Conservation (phyloP, 192 early-diverging fungal genomes). For the Coemansia biformis region DNA sequence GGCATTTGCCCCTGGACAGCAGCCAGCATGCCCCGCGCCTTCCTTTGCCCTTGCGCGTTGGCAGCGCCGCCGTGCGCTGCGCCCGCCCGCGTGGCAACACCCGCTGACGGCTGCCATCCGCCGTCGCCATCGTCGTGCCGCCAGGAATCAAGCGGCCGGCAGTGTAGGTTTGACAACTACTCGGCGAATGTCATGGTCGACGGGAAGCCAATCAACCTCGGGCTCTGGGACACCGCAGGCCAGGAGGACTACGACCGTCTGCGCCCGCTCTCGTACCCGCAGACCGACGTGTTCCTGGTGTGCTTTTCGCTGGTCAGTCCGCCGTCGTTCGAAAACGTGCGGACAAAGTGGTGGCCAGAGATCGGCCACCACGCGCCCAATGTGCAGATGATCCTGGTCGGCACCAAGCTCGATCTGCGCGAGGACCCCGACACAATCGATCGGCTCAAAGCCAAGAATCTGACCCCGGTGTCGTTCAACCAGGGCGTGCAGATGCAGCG, state of each 20-base stretch:
- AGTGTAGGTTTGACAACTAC: slow-evolving; percentile 92
- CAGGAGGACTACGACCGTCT: slow-evolving; percentile 99
- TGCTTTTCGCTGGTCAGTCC: slow-evolving; percentile 97
- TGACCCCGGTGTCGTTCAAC: slow-evolving; percentile 80
- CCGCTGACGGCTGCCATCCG: too few relatives aligned
- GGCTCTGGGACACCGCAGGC: slow-evolving; percentile 98
- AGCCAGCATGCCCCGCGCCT: too few relatives aligned
- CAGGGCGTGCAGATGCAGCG: slow-evolving; percentile 86
- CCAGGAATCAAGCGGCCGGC: too few relatives aligned
- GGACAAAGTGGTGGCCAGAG: slow-evolving; percentile 97
- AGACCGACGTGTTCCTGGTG: slow-evolving; percentile 97
- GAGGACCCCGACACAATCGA: slow-evolving; percentile 89
- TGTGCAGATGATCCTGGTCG: slow-evolving; percentile 88
- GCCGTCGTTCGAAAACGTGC: slow-evolving; percentile 94
- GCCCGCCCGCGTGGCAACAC: too few relatives aligned
- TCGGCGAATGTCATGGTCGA: slow-evolving; percentile 99
- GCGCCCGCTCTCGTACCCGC: slow-evolving; percentile 95
- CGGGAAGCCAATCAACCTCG: slow-evolving; percentile 96
- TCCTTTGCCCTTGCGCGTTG: too few relatives aligned
- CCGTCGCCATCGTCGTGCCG: too few relatives aligned
- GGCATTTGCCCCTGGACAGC: background rate
- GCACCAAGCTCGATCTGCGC: slow-evolving; percentile 96
- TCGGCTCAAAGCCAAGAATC: slow-evolving; percentile 78
- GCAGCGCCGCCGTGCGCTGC: too few relatives aligned
- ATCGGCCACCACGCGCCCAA: slow-evolving; percentile 92